Percentiles rank a stretch among this genome's conserved stretches.
phyloP scores from a whole-genome alignment of 2,329 filamentous ascomycete species.

The Mycosphaerelloides madeirae region DNA sequence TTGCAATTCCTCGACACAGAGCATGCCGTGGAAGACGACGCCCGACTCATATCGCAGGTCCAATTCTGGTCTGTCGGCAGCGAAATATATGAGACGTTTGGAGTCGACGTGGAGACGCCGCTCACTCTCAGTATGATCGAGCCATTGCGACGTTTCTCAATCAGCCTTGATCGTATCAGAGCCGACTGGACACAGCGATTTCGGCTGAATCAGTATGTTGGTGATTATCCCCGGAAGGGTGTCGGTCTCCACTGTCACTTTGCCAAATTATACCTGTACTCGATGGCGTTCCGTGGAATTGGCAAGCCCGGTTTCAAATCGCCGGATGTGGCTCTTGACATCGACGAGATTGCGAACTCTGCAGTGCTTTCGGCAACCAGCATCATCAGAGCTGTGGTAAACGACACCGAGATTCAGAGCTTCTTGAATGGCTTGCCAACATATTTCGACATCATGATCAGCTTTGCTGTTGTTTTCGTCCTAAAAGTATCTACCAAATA shows the following conservation, averaged over 20 bases:
- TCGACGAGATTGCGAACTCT: constrained; percentile 27
- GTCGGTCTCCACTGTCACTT: constrained; percentile 28
- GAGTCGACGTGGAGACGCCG: constrained; percentile 26
- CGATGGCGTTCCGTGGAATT: constrained; percentile 26
- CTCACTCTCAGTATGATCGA: constrained; percentile 30
- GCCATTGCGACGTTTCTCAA: constrained; percentile 27
- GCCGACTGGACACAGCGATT: constrained; percentile 27
- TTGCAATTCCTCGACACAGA: constrained; percentile 31
- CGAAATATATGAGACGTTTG: constrained; percentile 29
- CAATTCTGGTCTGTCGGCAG: constrained; percentile 25
- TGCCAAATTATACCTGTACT: constrained; percentile 27
- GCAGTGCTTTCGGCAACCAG: constrained; percentile 25
- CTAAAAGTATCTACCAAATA: constrained; percentile 31
- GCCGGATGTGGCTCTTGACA: constrained; percentile 25
- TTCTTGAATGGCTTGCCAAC: constrained; percentile 29
- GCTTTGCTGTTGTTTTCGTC: constrained; percentile 29
- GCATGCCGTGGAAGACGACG: constrained; percentile 30
- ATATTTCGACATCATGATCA: constrained; percentile 32
- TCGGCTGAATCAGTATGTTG: constrained; percentile 22
- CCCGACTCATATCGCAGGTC: constrained; percentile 25
- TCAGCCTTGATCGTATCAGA: constrained; percentile 24
- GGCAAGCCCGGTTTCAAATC: constrained; percentile 22
- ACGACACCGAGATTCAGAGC: constrained; percentile 25
- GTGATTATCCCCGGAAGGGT: constrained; percentile 27
- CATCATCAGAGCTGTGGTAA: constrained; percentile 23